Conservation (phyloP, 352 stramenopile genomes). For the Globisporangium nagaii region DNA sequence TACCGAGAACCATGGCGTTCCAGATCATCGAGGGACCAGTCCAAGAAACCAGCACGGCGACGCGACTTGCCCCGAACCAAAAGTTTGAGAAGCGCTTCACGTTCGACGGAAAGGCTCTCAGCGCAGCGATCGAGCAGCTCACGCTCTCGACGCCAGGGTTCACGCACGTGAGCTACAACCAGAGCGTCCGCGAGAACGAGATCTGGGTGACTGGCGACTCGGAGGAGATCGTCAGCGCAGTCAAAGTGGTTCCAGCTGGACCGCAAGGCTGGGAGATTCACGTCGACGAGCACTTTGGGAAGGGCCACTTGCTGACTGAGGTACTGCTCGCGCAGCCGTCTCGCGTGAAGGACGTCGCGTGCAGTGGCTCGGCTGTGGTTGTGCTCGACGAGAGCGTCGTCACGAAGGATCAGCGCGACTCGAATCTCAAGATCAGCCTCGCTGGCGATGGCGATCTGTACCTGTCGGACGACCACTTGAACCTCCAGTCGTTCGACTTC, state of each 20-base stretch:
- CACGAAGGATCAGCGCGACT: not conserved
- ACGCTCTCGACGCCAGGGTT: slow-evolving; percentile 7
- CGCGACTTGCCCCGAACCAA: not conserved
- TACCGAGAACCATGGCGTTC: not conserved
- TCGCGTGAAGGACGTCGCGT: slow-evolving; percentile 4
- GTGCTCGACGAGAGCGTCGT: slow-evolving; percentile 19
- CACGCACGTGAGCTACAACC: slow-evolving; percentile 14
- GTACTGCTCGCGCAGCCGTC: slow-evolving; percentile 10
- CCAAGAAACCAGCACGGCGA: not conserved
- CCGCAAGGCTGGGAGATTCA: slow-evolving; percentile 7
- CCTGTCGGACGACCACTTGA: not conserved
- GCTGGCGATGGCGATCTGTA: not conserved
- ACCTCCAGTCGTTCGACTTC: not conserved
- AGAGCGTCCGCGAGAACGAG: not conserved
- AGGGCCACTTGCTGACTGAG: slow-evolving; percentile 14
- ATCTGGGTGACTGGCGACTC: slow-evolving; percentile 11
- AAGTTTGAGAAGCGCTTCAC: not conserved
- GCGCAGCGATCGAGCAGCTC: slow-evolving; percentile 6
- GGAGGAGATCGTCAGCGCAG: not conserved
- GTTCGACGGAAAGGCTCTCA: not conserved
- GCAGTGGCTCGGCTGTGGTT: slow-evolving; percentile 10
- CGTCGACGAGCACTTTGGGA: not conserved
- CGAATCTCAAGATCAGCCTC: not conserved
- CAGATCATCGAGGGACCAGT: not conserved
- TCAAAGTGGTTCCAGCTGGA: not conserved